Base-by-base conservation (phyloP, 495 filamentous ascomycete species). In the Daldinia grandis region DNA sequence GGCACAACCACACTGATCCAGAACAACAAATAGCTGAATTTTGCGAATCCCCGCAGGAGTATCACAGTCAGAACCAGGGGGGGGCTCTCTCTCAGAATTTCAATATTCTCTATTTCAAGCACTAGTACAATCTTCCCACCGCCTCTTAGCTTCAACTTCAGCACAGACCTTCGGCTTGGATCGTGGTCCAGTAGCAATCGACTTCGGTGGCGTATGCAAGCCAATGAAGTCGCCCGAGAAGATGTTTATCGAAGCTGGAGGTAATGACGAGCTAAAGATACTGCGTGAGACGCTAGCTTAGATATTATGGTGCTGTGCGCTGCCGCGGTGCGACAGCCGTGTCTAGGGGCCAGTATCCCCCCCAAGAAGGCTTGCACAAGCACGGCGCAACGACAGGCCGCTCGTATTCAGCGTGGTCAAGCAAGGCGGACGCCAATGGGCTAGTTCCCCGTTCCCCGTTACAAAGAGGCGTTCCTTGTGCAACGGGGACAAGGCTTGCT, bases 381-480 rank as follows among this genome's bases (percentile, higher is more conserved):
- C 60, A 65, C 64, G 68, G 64, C 69, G 57, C 69, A 72, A 65
- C 62, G 53, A 71, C 72, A 66, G 63, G 66, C 64, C 55, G 74
- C 73, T 77, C 75, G 75, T 77, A 77, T 77, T 76, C 75, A 74
- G 68, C 62, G 70, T 67, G 57, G 62, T 68, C 51, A 38, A 67
- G 63, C 71, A 77, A 72, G 73, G 60, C 61, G 59, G 62, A 74
- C 76, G 76, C 81, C 81, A 83, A 83, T 83, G 78, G 79, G 80
- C 79, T 76, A 68, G 42, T 47, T 47, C 42, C 42, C 42, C 49
- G 71, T 75, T 76, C 79, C 76, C 78, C 77, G 77, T 76, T 75
- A 76, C 63, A 78, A 73, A 76, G 80, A 78, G 76, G 80, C 74
- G 76, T 75, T 76, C 71, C 65, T 75, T 81, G 82, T 84, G 75